phyloP scores from a whole-genome alignment of 2,329 filamentous ascomycete genomes.

The Tolypocladium album region DNA sequence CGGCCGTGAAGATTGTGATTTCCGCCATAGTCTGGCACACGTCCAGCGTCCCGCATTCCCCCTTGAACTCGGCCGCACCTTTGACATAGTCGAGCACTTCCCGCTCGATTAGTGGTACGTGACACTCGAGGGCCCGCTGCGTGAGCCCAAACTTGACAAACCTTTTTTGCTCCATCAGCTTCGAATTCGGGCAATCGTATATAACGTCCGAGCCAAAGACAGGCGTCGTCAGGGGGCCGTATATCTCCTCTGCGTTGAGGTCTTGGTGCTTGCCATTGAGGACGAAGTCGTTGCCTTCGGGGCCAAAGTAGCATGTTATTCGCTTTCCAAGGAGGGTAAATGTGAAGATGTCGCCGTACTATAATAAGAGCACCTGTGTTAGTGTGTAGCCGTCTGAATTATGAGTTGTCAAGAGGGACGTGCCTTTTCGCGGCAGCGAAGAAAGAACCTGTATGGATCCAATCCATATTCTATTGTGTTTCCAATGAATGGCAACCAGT shows the following conservation, averaged over 20 bases:
- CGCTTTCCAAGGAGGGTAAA: slow-evolving; percentile 82
- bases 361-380: slow-evolving; percentile 21
- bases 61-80: slow-evolving; percentile 55
- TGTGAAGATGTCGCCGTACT: slow-evolving; percentile 86
- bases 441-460: slow-evolving; percentile 84
- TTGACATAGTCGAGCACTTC: slow-evolving; percentile 60
- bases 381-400: not conserved
- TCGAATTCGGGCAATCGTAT: slow-evolving; percentile 83
- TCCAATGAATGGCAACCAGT: slow-evolving; percentile 74
- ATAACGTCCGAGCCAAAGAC: slow-evolving; percentile 79
- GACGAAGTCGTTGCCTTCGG: slow-evolving; percentile 81
- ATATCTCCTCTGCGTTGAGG: slow-evolving; percentile 84
- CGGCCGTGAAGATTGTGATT: slow-evolving; percentile 84
- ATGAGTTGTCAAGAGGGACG: slow-evolving; percentile 8
- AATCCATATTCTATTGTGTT: slow-evolving; percentile 93
- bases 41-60: slow-evolving; percentile 56
- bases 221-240: slow-evolving; percentile 61
- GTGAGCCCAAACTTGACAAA: slow-evolving; percentile 77
- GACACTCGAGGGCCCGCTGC: slow-evolving; percentile 60
- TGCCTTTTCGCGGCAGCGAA: slow-evolving; percentile 64
- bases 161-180: slow-evolving; percentile 95
- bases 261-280: slow-evolving; percentile 85
- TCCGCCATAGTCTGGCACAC: slow-evolving; percentile 70
- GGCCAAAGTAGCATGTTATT: slow-evolving; percentile 76
- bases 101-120: slow-evolving; percentile 70